Evolutionary conservation across 2,329 filamentous ascomycete genomes (phyloP).

Genomic region (Microdochium bolleyi): DNA sequence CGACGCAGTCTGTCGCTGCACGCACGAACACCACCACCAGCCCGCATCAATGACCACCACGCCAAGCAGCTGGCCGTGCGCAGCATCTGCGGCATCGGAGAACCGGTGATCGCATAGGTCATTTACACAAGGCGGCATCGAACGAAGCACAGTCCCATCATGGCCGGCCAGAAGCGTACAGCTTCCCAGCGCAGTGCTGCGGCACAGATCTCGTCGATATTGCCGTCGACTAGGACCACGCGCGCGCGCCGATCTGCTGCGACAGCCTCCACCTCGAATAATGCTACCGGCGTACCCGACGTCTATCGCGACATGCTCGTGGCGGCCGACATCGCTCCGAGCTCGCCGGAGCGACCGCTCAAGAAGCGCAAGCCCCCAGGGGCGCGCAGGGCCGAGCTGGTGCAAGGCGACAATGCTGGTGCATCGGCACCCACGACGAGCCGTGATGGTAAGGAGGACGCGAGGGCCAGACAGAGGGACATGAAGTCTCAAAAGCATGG

Average conservation of each 20-base stretch:
- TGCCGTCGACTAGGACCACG: neutral
- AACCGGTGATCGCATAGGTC: too few species aligned
- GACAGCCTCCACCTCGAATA: constrained; percentile 7
- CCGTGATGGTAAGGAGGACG: too few species aligned
- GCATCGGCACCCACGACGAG: neutral
- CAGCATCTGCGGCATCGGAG: too few species aligned
- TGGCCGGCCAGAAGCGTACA: constrained; percentile 20
- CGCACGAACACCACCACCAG: too few species aligned
- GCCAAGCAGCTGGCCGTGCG: too few species aligned
- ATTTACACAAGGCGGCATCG: neutral
- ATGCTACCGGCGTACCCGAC: constrained; percentile 18
- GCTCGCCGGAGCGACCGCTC: neutral
- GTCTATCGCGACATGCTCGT: constrained; percentile 41
- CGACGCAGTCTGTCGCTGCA: too few species aligned
- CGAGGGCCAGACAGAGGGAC: too few species aligned
- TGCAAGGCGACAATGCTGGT: neutral
- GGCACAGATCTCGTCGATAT: neutral
- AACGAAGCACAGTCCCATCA: constrained; percentile 5
- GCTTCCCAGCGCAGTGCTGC: constrained; percentile 3
- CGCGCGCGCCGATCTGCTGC: constrained; percentile 2
- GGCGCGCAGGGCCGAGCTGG: constrained; percentile 5
- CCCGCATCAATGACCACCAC: too few species aligned
- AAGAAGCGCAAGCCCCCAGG: constrained; percentile 10
- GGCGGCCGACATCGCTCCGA: constrained; percentile 33
- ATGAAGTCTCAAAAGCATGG: too few species aligned